Percentiles rank a stretch among this genome's conserved stretches.
Evolutionary conservation across 1,139 yeast genomes (phyloP).

Genomic region (Yamadazyma songkhlaensis): DNA sequence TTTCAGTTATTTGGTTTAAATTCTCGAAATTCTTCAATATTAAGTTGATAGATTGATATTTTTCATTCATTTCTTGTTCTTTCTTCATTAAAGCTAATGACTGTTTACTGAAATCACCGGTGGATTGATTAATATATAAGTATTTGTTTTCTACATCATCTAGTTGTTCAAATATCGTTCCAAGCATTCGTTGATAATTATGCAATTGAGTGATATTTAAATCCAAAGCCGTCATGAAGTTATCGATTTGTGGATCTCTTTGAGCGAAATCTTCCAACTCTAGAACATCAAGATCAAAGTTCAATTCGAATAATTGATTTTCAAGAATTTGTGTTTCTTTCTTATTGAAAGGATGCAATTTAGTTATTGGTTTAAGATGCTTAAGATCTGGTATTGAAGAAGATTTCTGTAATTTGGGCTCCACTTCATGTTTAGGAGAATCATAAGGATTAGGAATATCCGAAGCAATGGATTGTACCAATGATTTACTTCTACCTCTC

Average conservation of each 20-base stretch:
- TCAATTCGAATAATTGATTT: neutral
- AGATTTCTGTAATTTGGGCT: constrained; percentile 16
- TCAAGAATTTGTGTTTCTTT: neutral
- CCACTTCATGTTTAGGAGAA: neutral
- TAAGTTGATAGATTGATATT: constrained; percentile 48
- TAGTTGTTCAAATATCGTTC: constrained; percentile 32
- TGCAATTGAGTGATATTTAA: constrained; percentile 31
- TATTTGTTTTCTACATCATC: constrained; percentile 37
- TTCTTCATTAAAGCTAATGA: constrained; percentile 54
- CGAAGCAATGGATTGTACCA: constrained; percentile 44
- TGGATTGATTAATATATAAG: constrained; percentile 55
- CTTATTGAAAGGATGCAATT: constrained; percentile 4
- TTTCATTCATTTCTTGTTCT: constrained; percentile 41
- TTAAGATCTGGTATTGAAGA: constrained; percentile 13
- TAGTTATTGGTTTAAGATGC: neutral
- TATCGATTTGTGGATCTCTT: constrained; percentile 12
- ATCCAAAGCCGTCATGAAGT: constrained; percentile 41
- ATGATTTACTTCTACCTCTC: constrained; percentile 48
- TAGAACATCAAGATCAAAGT: neutral
- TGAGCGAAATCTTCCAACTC: neutral
- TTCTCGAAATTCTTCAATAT: constrained; percentile 64
- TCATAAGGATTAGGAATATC: constrained; percentile 25
- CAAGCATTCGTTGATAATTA: constrained; percentile 39
- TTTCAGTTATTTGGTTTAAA: constrained; percentile 66
- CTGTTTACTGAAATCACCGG: constrained; percentile 60